These are phyloP conservation scores for Aureoboletus auriporus DNA, from an alignment of 768 basidiomycete species.

Conservation along the genomic window DNA sequence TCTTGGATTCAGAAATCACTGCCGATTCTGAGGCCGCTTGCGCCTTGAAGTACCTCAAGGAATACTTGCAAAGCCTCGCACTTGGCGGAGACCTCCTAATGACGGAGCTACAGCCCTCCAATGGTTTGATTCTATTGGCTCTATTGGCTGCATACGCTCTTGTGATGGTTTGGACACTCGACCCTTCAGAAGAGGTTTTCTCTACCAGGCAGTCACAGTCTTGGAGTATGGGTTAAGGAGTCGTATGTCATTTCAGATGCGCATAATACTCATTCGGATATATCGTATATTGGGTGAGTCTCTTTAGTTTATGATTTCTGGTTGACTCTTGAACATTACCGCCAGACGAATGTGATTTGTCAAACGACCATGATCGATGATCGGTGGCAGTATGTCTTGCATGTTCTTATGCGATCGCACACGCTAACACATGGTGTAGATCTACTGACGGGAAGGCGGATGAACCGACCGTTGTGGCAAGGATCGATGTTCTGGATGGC, in stretches of 20 bases:
- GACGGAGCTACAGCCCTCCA: slow-evolving; percentile 83
- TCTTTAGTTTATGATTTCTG: background rate
- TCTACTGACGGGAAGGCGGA: slow-evolving; percentile 56
- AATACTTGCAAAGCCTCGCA: slow-evolving; percentile 64
- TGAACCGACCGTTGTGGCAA: slow-evolving; percentile 89
- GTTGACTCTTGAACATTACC: slow-evolving; percentile 71
- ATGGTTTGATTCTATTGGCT: slow-evolving; percentile 81
- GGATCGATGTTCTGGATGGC: slow-evolving; percentile 99
- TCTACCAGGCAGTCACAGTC: slow-evolving; percentile 61
- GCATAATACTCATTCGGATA: slow-evolving; percentile 72
- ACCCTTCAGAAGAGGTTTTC: slow-evolving; percentile 50
- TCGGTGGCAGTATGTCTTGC: slow-evolving; percentile 80
- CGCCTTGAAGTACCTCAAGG: slow-evolving; percentile 48
- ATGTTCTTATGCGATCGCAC: background rate
- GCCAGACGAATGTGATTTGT: slow-evolving; percentile 66
- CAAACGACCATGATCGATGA: too few relatives aligned
- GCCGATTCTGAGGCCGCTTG: slow-evolving; percentile 52
- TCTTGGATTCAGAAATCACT: slow-evolving; percentile 46
- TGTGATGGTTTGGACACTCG: slow-evolving; percentile 59
- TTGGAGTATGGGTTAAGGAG: slow-evolving; percentile 76
- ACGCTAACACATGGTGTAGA: slow-evolving; percentile 24
- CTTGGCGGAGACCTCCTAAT: slow-evolving; percentile 61
- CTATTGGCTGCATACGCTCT: slow-evolving; percentile 68
- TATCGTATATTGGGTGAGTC: slow-evolving; percentile 74
- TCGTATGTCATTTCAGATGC: slow-evolving; percentile 75